Conservation (phyloP, 331 rosid species). For the Cydonia oblonga region DNA sequence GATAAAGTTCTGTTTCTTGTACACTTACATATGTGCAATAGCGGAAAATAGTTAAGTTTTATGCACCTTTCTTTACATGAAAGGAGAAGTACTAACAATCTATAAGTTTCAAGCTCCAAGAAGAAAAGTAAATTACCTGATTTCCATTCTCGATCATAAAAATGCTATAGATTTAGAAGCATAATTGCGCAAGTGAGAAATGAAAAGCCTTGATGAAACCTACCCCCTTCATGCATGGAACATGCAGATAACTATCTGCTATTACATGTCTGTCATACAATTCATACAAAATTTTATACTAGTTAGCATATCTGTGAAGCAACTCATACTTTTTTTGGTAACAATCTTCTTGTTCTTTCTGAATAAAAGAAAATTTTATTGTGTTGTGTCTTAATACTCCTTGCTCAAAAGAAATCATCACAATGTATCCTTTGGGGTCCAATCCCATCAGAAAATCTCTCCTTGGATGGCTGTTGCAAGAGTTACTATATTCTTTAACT, state of each 20-base stretch:
- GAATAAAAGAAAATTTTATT: too few species aligned
- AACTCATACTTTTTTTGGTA: not conserved
- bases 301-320: not conserved
- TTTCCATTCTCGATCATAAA: not conserved
- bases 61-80: not conserved
- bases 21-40: not conserved
- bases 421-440: not conserved
- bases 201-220: not conserved
- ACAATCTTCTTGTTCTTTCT: not conserved
- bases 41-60: not conserved
- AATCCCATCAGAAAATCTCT: not conserved
- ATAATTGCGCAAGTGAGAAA: not conserved
- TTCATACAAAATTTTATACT: not conserved
- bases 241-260: not conserved
- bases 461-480: not conserved
- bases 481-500: conserved; percentile 2
- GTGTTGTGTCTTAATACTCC: too few species aligned
- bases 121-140: not conserved
- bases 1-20: not conserved
- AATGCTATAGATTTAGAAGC: too few species aligned
- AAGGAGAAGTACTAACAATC: not conserved
- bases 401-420: not conserved
- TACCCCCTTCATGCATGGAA: not conserved
- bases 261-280: not conserved
- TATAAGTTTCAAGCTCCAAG: too few species aligned